Conservation (phyloP, 2,329 filamentous ascomycete species). For the Apiospora hydei region DNA sequence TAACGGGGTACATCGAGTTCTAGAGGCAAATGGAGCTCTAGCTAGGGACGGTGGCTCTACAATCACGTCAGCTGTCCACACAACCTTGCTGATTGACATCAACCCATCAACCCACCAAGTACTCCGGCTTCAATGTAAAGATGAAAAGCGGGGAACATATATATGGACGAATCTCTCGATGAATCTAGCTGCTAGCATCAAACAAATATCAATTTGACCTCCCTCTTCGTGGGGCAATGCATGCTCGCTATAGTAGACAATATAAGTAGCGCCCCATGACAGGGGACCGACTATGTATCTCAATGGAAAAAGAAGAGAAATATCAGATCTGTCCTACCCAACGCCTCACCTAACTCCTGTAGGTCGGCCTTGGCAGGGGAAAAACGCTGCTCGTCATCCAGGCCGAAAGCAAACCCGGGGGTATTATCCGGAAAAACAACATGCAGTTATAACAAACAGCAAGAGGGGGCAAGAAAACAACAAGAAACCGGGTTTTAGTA, state of each 20-base stretch:
- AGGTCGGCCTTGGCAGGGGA: slow-evolving; percentile 1
- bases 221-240: slow-evolving; percentile 2
- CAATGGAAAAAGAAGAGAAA: neutral
- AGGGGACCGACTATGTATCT: neutral
- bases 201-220: slow-evolving; percentile 15
- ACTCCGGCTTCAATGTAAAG: neutral
- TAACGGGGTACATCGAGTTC: neutral
- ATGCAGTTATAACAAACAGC: slow-evolving; percentile 30
- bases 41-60: neutral
- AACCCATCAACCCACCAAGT: neutral
- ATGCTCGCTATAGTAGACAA: slow-evolving; percentile 14
- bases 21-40: neutral
- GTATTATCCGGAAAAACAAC: slow-evolving; percentile 39
- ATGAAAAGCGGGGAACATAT: neutral
- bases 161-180: neutral
- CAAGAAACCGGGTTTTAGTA: neutral
- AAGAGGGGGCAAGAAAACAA: slow-evolving; percentile 13
- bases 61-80: neutral
- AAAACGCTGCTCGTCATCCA: neutral
- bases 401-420: slow-evolving; percentile 26
- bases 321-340: slow-evolving; percentile 17
- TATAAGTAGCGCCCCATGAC: neutral
- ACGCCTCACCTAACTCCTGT: slow-evolving; percentile 14
- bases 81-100: neutral
- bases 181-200: neutral